These are phyloP conservation scores for Xerocomellus amylosporus DNA, from an alignment of 768 basidiomycete species.

Conservation along the genomic window DNA sequence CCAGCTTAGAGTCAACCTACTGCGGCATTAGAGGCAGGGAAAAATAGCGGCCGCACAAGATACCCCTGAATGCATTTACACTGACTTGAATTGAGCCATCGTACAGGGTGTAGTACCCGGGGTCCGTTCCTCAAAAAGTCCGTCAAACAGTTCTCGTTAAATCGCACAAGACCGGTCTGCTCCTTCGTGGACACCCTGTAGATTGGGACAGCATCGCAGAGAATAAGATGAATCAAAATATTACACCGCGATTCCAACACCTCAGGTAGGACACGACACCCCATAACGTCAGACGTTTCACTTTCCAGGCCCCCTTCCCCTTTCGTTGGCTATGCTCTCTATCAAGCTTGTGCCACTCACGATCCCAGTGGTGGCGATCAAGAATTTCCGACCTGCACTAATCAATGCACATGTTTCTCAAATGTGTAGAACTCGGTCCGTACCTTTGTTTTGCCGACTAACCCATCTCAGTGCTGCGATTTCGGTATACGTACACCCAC, in stretches of 20 bases:
- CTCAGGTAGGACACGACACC: conserved; percentile 11
- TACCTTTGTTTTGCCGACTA: conserved; percentile 78
- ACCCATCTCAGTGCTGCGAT: conserved; percentile 95
- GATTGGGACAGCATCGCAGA: conserved; percentile 11
- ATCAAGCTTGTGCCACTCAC: conserved; percentile 74
- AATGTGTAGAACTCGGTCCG: conserved; percentile 8
- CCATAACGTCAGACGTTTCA: conserved; percentile 39
- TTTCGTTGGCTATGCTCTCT: conserved; percentile 58
- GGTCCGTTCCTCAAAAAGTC: conserved; percentile 19
- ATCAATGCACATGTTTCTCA: conserved; percentile 8
- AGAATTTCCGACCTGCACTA: conserved; percentile 70
- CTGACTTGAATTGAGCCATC: background rate
- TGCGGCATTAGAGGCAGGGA: background rate
- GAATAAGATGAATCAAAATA: conserved; percentile 13
- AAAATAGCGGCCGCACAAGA: conserved; percentile 1
- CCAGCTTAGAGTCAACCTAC: conserved; percentile 3
- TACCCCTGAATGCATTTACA: background rate
- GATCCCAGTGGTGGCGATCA: conserved; percentile 91
- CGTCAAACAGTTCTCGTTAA: conserved; percentile 42
- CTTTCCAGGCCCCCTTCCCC: conserved; percentile 23
- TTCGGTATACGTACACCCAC: conserved; percentile 97
- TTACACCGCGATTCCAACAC: conserved; percentile 11
- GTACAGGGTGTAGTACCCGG: conserved; percentile 7
- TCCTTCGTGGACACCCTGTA: conserved; percentile 7
- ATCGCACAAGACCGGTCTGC: background rate